Evolutionary conservation across 169 alveolate genomes (phyloP).

Genomic region (Plasmodium ovale): DNA sequence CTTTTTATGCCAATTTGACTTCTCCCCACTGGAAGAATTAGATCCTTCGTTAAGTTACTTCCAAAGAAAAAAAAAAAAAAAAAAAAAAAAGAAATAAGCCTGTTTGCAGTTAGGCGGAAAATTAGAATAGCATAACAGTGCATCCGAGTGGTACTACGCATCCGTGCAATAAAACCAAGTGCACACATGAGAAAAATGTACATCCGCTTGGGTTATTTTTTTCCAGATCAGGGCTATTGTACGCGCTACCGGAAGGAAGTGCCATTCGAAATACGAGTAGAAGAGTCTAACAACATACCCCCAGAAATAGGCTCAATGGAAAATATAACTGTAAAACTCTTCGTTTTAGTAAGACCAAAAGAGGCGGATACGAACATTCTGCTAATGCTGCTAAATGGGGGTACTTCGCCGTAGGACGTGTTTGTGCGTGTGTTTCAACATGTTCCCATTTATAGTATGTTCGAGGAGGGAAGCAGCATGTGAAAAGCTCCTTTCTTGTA

Average conservation of each 20-base stretch:
- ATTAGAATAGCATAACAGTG: too few species aligned
- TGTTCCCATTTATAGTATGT: too few species aligned
- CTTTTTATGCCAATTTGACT: slow-evolving; percentile 88
- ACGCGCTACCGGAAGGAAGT: slow-evolving; percentile 92
- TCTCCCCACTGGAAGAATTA: slow-evolving; percentile 92
- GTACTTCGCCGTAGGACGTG: too few species aligned
- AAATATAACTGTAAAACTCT: slow-evolving; percentile 90
- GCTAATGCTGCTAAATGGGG: too few species aligned
- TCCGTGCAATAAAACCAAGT: not conserved
- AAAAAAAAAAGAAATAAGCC: not conserved
- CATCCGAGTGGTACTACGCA: too few species aligned
- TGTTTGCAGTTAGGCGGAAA: too few species aligned
- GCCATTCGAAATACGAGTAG: slow-evolving; percentile 93
- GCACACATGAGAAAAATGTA: not conserved
- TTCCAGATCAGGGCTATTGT: slow-evolving; percentile 91
- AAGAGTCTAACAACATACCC: slow-evolving; percentile 84
- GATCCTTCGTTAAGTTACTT: slow-evolving; percentile 92
- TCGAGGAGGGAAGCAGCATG: too few species aligned
- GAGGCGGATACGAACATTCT: too few species aligned
- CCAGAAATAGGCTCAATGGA: slow-evolving; percentile 92
- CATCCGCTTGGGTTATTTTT: too few species aligned
- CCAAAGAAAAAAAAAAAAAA: not conserved
- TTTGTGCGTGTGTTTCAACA: too few species aligned
- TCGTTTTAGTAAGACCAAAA: slow-evolving; percentile 83
- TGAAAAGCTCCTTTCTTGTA: too few species aligned